Evolutionary conservation across 1,284 basidiomycete genomes (phyloP).

Genomic region (Sporisorium exsertum): DNA sequence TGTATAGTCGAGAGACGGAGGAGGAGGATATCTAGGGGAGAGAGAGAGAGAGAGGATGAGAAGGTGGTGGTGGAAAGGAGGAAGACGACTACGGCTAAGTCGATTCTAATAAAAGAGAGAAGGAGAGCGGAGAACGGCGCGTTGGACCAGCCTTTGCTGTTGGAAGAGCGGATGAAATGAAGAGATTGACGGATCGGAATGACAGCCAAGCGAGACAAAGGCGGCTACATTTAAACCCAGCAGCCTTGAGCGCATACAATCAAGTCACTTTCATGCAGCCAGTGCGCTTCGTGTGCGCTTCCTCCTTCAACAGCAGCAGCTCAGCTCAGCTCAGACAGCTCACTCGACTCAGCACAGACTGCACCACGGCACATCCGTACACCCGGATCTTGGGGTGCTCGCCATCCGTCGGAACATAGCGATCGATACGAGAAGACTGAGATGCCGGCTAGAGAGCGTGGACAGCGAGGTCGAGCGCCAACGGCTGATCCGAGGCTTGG

Average conservation of each 20-base stretch:
- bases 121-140: conserved; percentile 1
- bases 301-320: background rate
- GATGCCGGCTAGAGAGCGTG: too few species aligned
- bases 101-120: background rate
- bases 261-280: background rate
- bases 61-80: conserved; percentile 22
- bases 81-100: background rate
- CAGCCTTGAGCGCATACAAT: conserved; percentile 24
- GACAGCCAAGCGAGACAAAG: conserved; percentile 6
- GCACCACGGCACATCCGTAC: background rate
- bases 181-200: conserved; percentile 12
- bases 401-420: background rate
- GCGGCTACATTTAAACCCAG: conserved; percentile 11
- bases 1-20: background rate
- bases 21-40: conserved; percentile 8
- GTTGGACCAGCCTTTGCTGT: conserved; percentile 1
- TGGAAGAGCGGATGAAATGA: conserved; percentile 2
- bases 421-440: background rate
- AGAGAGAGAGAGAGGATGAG: conserved; percentile 12
- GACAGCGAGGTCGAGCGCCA: conserved; percentile 1
- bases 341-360: background rate
- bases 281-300: background rate
- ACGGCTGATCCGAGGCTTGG: conserved; percentile 2
- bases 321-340: background rate
- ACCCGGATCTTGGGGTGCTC: conserved; percentile 1